phyloP scores from a whole-genome alignment of 257 asterid species.

The Solanum raphanifolium region DNA sequence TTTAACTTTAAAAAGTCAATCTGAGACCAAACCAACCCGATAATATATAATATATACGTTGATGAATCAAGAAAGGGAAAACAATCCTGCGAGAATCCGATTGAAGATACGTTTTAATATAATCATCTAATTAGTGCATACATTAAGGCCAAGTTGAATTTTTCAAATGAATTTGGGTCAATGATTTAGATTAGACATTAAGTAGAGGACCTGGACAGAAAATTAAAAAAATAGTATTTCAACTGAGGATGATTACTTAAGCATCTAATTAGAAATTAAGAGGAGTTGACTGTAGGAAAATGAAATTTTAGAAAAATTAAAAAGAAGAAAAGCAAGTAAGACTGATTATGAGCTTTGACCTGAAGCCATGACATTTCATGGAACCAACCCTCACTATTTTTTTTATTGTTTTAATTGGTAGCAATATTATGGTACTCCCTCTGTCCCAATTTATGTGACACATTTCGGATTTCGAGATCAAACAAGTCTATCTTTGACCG shows the following conservation, averaged over 20 bases:
- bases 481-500: too few species aligned
- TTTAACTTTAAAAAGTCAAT: too few species aligned
- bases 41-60: background rate
- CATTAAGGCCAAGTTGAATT: slow-evolving; percentile 37
- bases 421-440: background rate
- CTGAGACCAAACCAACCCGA: too few species aligned
- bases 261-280: background rate
- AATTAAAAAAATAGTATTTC: background rate
- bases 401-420: background rate
- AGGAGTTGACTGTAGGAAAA: slow-evolving; percentile 1
- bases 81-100: background rate
- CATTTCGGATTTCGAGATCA: too few species aligned
- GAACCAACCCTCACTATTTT: background rate
- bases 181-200: slow-evolving; percentile 1
- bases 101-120: background rate
- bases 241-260: background rate
- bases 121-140: slow-evolving; percentile 21
- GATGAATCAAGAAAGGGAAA: background rate
- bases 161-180: slow-evolving; percentile 8
- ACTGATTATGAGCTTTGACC: slow-evolving; percentile 23
- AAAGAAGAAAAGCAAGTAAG: background rate
- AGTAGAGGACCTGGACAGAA: background rate
- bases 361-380: background rate
- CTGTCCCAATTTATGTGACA: too few species aligned
- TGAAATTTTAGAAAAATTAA: background rate